Base-by-base conservation (phyloP, 768 basidiomycete species). In the Ephemerocybe angulata region DNA sequence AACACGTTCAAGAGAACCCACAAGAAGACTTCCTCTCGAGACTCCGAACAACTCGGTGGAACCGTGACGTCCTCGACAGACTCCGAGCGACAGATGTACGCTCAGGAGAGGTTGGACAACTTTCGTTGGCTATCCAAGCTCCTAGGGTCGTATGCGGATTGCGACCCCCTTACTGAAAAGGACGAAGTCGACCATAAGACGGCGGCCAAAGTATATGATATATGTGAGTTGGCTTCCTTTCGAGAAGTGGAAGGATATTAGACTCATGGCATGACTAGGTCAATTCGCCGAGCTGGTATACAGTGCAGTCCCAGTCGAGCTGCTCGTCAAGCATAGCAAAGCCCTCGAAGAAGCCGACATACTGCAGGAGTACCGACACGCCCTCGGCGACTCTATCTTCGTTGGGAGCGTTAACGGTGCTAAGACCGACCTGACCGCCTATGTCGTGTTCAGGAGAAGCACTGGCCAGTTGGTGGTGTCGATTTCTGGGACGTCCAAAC, bases 271-370 rank as follows among this genome's bases (percentile, higher is more conserved):
- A 54, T 78, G 19, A 28, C 27, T 63, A 74, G 80, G 82, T 13
- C 77, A 84, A 67, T 84, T 82, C 62, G 76, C 80, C 4, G 81
- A 84, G 61, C 44, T 81, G 5, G 75, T 74, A 1, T 78, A 83
- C 58, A 76, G 76, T 51, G 51, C 67, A 4, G 60, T 79, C 38
- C 70, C 77, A 21, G 65, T 76, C 28, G 63, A 69, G n/a, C 72
- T 74, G 58, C 61, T 84, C 12, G 73, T 80, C 56, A 52, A 70
- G 13, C 71, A 80, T 58, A 61, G 75, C 35, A 62, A 66, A 15
- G 55, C 60, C 17, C 66, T 83, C 15, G 62, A 69, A 29, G 67
- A 72, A 52, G 68, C 74, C 8, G 66, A 67, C 15, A 83, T 76
- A 62, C 82, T 41, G 5, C 38, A 7, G 38, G 38, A 41, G 17